Evolutionary conservation across 1,284 basidiomycete species (phyloP).

Genomic region (Phylloporus gajari): DNA sequence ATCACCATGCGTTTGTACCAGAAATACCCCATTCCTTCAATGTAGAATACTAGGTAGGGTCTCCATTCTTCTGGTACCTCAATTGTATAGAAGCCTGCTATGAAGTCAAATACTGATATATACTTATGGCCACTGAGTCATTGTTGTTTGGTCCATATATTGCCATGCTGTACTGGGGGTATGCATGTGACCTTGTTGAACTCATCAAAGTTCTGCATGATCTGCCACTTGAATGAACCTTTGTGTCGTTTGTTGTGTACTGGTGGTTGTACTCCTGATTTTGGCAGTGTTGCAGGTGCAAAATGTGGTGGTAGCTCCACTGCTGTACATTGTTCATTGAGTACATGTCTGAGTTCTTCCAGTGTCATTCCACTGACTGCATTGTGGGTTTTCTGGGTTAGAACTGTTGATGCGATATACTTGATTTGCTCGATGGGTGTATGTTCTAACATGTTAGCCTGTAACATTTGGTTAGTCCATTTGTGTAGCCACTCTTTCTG

Average conservation of each 20-base stretch:
- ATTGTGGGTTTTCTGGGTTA: background rate
- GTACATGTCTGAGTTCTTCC: background rate
- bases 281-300: too few species aligned
- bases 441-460: background rate
- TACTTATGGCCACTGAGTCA: background rate
- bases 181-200: background rate
- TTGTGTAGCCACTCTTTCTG: background rate
- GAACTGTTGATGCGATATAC: background rate
- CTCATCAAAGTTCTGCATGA: background rate
- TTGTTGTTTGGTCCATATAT: background rate
- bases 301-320: background rate
- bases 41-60: background rate
- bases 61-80: background rate
- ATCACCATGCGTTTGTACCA: background rate
- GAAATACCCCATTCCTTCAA: background rate
- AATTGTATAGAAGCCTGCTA: background rate
- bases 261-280: too few species aligned
- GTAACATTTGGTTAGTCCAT: background rate
- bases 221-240: background rate
- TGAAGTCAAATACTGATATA: background rate
- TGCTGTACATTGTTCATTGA: background rate
- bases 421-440: background rate
- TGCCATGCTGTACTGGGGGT: background rate
- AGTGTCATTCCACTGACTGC: background rate
- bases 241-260: accelerated